Evolutionary conservation across 1,284 basidiomycete species (phyloP).

Genomic region (Golubevia pallescens): DNA sequence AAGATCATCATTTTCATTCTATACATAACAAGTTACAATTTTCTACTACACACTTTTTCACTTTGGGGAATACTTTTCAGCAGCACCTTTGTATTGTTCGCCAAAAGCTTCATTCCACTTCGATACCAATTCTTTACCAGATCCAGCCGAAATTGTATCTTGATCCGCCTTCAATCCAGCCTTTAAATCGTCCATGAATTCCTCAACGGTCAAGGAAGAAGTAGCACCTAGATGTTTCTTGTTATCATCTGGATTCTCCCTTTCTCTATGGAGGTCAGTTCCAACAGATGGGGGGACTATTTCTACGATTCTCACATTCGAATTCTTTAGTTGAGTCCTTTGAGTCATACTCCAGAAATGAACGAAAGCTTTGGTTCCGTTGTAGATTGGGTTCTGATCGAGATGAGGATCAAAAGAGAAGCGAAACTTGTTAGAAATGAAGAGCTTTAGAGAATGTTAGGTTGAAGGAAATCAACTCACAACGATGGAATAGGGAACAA

Average conservation of each 20-base stretch:
- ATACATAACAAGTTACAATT: constrained; percentile 1
- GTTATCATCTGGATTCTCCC: constrained; percentile 35
- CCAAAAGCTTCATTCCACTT: constrained; percentile 46
- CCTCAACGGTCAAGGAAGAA: constrained; percentile 37
- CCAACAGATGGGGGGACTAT: constrained; percentile 53
- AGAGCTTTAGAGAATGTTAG: background rate
- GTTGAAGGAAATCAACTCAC: constrained; percentile 9
- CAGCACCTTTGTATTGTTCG: constrained; percentile 33
- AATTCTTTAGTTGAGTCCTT: constrained; percentile 41
- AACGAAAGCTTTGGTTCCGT: constrained; percentile 41
- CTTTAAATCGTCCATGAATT: constrained; percentile 45
- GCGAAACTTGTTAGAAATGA: background rate
- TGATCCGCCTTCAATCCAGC: constrained; percentile 37
- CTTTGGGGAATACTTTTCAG: constrained; percentile 25
- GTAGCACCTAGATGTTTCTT: constrained; percentile 45
- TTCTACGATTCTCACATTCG: constrained; percentile 48
- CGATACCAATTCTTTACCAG: constrained; percentile 30
- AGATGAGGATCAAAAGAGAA: constrained; percentile 16
- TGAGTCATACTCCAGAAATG: constrained; percentile 54
- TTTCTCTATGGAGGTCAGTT: constrained; percentile 38
- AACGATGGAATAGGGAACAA: constrained; percentile 38
- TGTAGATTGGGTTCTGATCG: constrained; percentile 21
- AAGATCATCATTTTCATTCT: background rate
- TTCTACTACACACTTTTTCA: background rate
- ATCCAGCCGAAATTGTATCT: constrained; percentile 43